Base-by-base conservation (phyloP, 129 eudicot species). In the Artemisia tridentata region DNA sequence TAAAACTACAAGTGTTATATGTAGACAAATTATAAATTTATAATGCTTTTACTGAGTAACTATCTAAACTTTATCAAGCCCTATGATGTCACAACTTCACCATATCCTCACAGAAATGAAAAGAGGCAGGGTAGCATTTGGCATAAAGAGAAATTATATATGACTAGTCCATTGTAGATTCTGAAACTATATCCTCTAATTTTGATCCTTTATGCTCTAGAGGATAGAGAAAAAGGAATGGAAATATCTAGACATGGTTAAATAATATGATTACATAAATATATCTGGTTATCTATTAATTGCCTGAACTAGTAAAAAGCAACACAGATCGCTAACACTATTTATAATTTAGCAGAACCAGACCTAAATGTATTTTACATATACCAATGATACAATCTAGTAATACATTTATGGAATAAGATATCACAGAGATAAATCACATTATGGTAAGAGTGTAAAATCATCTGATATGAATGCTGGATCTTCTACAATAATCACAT, bases 221-320 rank as follows among this genome's bases (percentile, higher is more conserved):
- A 47, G 15, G 47, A 55, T 45, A 19, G 34, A 21, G 67, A 55
- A 47, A 5, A 63, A 18, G 41, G 41, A 12, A 62, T 46, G 19
- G 31, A 73, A 29, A 63, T 63, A 19, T 31, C 21, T 38, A 64
- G 21, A 63, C 21, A 51, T 29, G 52, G 59, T 63, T 34, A 50
- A 63, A 63, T 12, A 10, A 38, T 52, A 53, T 15, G 38, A 8
- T 7, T 10, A 49, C 10, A 47, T 12, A 19, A 27, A 31, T 59
- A 65, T 23, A 7, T 65, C 66, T 43, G 56, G 19, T 48, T 53
- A 74, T 54, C 65, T 74, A 65, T 54, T 38, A 34, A 52, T 63
- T 64, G 55, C 21, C 62, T 46, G 52, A 75, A 68, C 7, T 14
- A 27, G 3, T 56, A 27, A 17, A 46, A 14, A 4, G 20, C 8